phyloP scores from a whole-genome alignment of 495 filamentous ascomycete species.

The Evernia prunastri region DNA sequence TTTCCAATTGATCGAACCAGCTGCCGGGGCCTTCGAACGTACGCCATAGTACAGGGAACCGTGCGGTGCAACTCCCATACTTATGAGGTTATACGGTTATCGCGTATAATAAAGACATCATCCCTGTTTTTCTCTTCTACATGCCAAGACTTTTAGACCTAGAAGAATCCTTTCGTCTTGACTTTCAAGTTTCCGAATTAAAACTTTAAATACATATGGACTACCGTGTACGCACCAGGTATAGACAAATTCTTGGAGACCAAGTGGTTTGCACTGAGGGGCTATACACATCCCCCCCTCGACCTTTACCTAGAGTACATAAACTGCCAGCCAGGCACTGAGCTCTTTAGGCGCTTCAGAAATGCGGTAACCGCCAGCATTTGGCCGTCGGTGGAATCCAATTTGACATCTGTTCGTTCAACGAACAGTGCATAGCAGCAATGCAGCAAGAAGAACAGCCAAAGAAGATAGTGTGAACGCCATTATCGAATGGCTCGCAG shows the following conservation, averaged over 20 bases:
- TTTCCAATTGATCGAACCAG: constrained; percentile 87
- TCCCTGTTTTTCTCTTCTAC: too few relatives aligned
- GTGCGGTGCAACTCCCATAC: too few relatives aligned
- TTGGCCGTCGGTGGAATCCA: not conserved
- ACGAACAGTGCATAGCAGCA: not conserved
- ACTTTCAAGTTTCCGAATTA: too few relatives aligned
- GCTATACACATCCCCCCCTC: too few relatives aligned
- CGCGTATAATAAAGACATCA: too few relatives aligned
- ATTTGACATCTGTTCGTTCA: not conserved
- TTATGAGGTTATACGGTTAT: too few relatives aligned
- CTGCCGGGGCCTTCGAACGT: constrained; percentile 47
- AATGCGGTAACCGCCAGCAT: not conserved
- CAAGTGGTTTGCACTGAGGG: too few relatives aligned
- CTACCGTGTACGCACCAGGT: too few relatives aligned
- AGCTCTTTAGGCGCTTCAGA: not conserved
- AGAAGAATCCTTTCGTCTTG: too few relatives aligned
- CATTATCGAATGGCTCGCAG: not conserved
- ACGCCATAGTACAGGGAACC: too few relatives aligned
- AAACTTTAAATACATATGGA: too few relatives aligned
- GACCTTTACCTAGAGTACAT: not conserved
- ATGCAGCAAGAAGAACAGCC: not conserved
- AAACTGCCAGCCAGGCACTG: not conserved
- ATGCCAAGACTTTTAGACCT: constrained; percentile 1
- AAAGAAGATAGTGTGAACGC: not conserved
- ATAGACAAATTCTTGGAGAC: too few relatives aligned